A percentile compares a stretch with the other conserved stretches of the same genome.
Evolutionary conservation across 2,329 filamentous ascomycete species (phyloP).

Genomic region (Beauveria sp.): DNA sequence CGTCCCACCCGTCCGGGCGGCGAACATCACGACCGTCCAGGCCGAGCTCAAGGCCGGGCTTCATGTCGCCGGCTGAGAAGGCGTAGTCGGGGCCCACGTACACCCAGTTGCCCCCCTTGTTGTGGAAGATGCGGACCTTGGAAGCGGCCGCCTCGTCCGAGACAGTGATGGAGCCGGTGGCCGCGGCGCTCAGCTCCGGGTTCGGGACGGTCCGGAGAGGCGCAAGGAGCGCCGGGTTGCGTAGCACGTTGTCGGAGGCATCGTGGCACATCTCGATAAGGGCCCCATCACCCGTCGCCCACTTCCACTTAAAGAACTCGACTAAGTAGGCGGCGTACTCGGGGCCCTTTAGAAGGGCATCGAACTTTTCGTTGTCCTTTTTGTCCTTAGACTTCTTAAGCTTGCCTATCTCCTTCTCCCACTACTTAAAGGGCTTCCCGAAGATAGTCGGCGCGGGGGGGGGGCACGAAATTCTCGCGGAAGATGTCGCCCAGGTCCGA

Average conservation of each 20-base stretch:
- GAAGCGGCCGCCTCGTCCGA: slow-evolving; percentile 7
- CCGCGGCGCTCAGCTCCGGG: slow-evolving; percentile 8
- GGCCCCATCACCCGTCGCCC: too few relatives aligned
- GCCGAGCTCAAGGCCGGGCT: slow-evolving; percentile 23
- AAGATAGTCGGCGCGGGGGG: too few relatives aligned
- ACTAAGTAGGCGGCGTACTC: too few relatives aligned
- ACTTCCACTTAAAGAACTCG: too few relatives aligned
- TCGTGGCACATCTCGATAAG: slow-evolving; percentile 22
- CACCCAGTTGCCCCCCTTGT: slow-evolving; percentile 18
- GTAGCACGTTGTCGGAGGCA: slow-evolving; percentile 24
- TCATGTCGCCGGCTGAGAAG: slow-evolving; percentile 22
- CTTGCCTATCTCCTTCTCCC: too few relatives aligned
- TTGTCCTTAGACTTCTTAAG: too few relatives aligned
- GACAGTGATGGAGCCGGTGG: slow-evolving; percentile 14
- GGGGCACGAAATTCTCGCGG: too few relatives aligned
- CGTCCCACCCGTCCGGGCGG: slow-evolving; percentile 19
- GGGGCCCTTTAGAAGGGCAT: too few relatives aligned
- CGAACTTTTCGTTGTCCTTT: too few relatives aligned
- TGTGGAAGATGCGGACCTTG: slow-evolving; percentile 23
- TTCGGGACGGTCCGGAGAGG: slow-evolving; percentile 24
- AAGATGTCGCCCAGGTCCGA: too few relatives aligned
- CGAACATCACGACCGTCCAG: slow-evolving; percentile 27
- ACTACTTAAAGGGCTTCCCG: too few relatives aligned
- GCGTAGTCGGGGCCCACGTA: slow-evolving; percentile 17
- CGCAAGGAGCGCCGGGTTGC: slow-evolving; percentile 22